phyloP scores from a whole-genome alignment of 2,329 filamentous ascomycete genomes.

The Fusarium piperis region DNA sequence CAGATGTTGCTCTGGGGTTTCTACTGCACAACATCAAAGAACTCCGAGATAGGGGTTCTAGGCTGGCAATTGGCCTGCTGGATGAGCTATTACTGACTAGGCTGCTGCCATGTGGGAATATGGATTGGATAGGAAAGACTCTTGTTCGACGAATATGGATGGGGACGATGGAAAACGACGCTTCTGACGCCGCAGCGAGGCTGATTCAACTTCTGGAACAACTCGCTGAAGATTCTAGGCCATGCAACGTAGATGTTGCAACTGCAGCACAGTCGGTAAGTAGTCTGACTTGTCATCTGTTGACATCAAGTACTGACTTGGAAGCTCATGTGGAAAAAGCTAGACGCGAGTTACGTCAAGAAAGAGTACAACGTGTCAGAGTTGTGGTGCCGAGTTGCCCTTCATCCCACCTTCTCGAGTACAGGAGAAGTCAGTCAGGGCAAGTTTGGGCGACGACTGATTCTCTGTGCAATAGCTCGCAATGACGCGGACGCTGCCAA shows the following conservation, averaged over 20 bases:
- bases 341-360: conserved; percentile 68
- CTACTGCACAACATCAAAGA: conserved; percentile 75
- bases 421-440: conserved; percentile 72
- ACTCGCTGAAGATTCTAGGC: conserved; percentile 55
- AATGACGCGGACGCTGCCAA: conserved; percentile 39
- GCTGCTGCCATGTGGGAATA: conserved; percentile 59
- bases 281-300: conserved; percentile 16
- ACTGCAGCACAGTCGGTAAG: conserved; percentile 74
- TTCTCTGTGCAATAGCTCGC: conserved; percentile 72
- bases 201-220: conserved; percentile 39
- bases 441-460: conserved; percentile 76
- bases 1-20: conserved; percentile 71
- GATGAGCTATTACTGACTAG: conserved; percentile 71
- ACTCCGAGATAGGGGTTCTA: conserved; percentile 65
- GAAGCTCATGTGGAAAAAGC: conserved; percentile 83
- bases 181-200: conserved; percentile 28
- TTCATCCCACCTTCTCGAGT: conserved; percentile 73
- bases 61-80: conserved; percentile 61
- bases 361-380: conserved; percentile 65
- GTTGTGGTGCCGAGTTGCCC: conserved; percentile 76
- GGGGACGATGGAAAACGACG: conserved; percentile 58
- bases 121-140: conserved; percentile 73
- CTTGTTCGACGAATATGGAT: conserved; percentile 76
- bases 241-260: conserved; percentile 65
- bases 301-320: conserved; percentile 16